Base-by-base conservation (phyloP, 1,139 yeast species). In the Sugiyamaella pinicola region DNA sequence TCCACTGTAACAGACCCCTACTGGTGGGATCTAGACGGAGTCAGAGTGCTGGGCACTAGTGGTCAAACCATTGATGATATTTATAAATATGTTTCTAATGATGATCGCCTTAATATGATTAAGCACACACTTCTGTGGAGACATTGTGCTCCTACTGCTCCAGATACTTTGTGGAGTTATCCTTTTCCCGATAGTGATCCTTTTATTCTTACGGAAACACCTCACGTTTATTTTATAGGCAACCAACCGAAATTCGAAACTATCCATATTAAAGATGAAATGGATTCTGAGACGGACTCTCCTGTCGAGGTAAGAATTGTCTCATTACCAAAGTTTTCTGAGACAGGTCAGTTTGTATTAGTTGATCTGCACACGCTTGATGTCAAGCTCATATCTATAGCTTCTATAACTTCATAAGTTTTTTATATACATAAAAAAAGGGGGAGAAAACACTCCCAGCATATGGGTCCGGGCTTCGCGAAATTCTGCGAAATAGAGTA, bases 141-240 rank as follows among this genome's bases (percentile, higher is more conserved):
- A 61, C 88, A 88, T 62, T 75, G 88, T 35, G 85, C 89, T 0
- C 99, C 99, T 1, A 90, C 98, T 0, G 96, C 96, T 0, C 99
- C 99, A 0, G 99, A 93, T 64, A 95, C 99, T 0, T 72, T 93
- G 42, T 87, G 74, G 64, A 60, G 96, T 59, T 90, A 89, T 62
- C 98, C 99, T 0, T 91, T 78, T 64, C 78, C 80, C n/a, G 81
- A 84, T 41, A 64, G 66, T 4, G 99, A 95, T 68, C 98, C 98
- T 1, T 90, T 93, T 68, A 78, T 88, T 2, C 66, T 93, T 31
- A 73, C 73, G 4, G 87, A 85, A 63, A 80, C 87, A 18, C 99
- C 99, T 0, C 93, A 89, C 65, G 83, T 91, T 1, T 89, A 87
- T 65, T 82, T 89, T 63, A 88, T 82, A 0, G 98, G 97, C 0